A percentile compares a stretch with the other conserved stretches of the same genome.
Conservation (phyloP, 1,284 basidiomycete genomes). For the Cystobasidium slooffiae region DNA sequence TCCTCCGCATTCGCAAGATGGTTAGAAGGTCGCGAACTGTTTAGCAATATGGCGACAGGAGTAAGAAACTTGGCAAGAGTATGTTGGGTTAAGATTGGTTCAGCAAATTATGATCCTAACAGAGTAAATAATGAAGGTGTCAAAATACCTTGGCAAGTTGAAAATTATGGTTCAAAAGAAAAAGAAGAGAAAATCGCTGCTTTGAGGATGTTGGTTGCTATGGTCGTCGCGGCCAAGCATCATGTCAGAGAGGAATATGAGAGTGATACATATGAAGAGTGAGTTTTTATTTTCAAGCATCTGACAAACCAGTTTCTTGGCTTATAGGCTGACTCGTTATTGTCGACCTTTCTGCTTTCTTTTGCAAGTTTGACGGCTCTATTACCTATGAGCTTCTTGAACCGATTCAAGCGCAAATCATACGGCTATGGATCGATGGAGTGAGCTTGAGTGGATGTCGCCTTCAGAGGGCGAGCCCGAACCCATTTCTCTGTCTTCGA, state of each 20-base stretch:
- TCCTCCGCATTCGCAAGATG: constrained; percentile 50
- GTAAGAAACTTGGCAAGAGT: constrained; percentile 50
- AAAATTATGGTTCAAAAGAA: constrained; percentile 43
- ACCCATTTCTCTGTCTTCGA: no score
- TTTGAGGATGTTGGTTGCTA: constrained; percentile 40
- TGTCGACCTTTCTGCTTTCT: not conserved
- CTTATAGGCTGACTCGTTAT: not conserved
- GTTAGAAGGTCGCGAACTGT: constrained; percentile 52
- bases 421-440: constrained; percentile 28
- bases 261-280: constrained; percentile 51
- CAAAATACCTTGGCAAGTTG: constrained; percentile 20
- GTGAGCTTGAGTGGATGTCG: constrained; percentile 4
- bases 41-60: constrained; percentile 49
- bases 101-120: constrained; percentile 29
- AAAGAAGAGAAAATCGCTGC: constrained; percentile 50
- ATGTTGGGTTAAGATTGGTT: constrained; percentile 52
- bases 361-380: not conserved
- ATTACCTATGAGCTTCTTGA: constrained; percentile 29
- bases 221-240: constrained; percentile 50
- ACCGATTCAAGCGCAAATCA: constrained; percentile 36
- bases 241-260: constrained; percentile 54
- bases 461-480: not conserved
- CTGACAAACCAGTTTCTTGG: not conserved
- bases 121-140: constrained; percentile 22
- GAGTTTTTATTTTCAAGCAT: not conserved